Percentiles rank a stretch among this genome's conserved stretches.
Evolutionary conservation across 139 green algal species (phyloP).

Genomic region (Chlorella sp.): DNA sequence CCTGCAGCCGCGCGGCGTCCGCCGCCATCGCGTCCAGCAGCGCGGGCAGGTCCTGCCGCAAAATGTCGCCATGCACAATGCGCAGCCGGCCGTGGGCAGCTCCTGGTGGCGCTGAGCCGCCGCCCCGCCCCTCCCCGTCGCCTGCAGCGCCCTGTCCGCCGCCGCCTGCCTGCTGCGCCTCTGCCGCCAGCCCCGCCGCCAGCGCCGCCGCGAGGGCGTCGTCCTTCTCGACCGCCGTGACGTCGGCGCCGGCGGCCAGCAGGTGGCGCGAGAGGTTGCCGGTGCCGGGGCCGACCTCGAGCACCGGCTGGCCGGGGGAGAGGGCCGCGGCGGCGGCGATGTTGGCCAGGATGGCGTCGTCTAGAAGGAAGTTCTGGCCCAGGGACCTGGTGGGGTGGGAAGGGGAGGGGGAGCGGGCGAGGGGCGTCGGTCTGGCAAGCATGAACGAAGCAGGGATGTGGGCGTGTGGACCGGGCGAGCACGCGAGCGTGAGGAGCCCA

Average conservation of each 20-base stretch:
- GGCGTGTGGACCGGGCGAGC: not conserved
- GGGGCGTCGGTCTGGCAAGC: not conserved
- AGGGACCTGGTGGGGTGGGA: slow-evolving; percentile 42
- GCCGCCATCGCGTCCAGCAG: slow-evolving; percentile 41
- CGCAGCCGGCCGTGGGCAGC: too few relatives aligned
- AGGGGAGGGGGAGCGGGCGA: too few relatives aligned
- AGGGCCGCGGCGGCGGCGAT: slow-evolving; percentile 72
- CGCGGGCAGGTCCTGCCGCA: slow-evolving; percentile 53
- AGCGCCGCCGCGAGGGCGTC: slow-evolving; percentile 61
- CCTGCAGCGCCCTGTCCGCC: too few relatives aligned
- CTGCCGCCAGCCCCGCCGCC: too few relatives aligned
- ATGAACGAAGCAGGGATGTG: not conserved
- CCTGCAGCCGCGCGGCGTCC: slow-evolving; percentile 12
- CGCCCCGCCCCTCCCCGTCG: too few relatives aligned
- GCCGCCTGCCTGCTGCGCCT: too few relatives aligned
- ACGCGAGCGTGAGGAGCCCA: too few relatives aligned
- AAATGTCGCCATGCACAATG: slow-evolving; percentile 71
- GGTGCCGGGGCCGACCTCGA: slow-evolving; percentile 91
- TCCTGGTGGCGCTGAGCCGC: too few relatives aligned
- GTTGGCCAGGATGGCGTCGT: slow-evolving; percentile 72
- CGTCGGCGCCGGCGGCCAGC: slow-evolving; percentile 61
- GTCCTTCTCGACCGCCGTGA: slow-evolving; percentile 95
- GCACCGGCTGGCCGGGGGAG: slow-evolving; percentile 68
- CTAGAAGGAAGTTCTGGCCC: slow-evolving; percentile 93
- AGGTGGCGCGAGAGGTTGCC: slow-evolving; percentile 81